Base-by-base conservation (phyloP, 345 rosid species). In the Raphanus sativus region DNA sequence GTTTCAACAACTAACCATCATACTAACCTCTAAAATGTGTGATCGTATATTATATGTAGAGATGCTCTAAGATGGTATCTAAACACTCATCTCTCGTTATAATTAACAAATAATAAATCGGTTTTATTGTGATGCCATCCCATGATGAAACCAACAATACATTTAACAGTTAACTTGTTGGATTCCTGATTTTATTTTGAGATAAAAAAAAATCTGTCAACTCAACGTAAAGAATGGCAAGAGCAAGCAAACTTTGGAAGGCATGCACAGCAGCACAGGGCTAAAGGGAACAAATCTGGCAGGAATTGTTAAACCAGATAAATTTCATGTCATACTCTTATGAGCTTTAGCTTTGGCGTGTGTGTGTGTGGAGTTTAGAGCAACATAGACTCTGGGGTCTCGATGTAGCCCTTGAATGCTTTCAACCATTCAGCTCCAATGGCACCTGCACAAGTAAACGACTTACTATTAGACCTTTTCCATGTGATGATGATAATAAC, bases 401-500 rank as follows among this genome's bases (percentile, higher is more conserved):
- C 98, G 5, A 91, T 84, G 89, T 89, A 95, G n/a, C 96, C 90
- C 60, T 92, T 92, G 84, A 95, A 92, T 60, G 97, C 91, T 83
- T 92, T 95, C 77, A 92, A 81, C 99, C 97, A 95, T 81, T 91
- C 98, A 0, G 99, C 99, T 67, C 99, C 99, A 30, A 90, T 77
- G 16, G 97, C 97, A 75, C 98, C 97, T 95, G 75, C 75, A 64
- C 30, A 69, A 38, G 33, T 4, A 2, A 25, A 24, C 5, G 54
- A 67, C 34, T 48, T 66, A 11, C 30, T 65, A 29, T 62, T 62
- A 74, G 42, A 63, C 50, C 0, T 5, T 52, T 68, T 24, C 29
- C 8, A 65, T 8, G 16, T 13, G 38, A 45, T 10, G 63, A 61
- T 61, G 48, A 67, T 50, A 32, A 58, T 59, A 21, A 71, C 30